phyloP scores from a whole-genome alignment of 2,329 filamentous ascomycete genomes.

The Trichoderma atrobrunneum region DNA sequence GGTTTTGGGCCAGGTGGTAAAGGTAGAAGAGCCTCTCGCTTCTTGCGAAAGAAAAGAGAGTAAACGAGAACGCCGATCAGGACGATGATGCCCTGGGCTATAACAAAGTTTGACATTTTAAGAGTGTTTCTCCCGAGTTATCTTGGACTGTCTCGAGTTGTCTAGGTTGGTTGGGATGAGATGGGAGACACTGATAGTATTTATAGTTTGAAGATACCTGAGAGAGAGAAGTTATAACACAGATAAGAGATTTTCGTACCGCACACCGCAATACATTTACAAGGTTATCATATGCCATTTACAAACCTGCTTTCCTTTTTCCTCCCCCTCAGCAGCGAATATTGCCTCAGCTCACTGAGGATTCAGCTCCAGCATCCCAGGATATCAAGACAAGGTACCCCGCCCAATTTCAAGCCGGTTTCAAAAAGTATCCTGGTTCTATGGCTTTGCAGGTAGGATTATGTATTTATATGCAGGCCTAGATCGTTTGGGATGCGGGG shows the following conservation, averaged over 20 bases:
- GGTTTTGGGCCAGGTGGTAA: slow-evolving; percentile 32
- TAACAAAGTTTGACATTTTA: background rate
- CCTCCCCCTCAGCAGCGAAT: background rate
- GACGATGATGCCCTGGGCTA: background rate
- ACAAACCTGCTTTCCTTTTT: too few species aligned
- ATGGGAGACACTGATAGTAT: background rate
- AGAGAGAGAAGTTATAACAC: too few species aligned
- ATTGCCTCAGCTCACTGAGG: background rate
- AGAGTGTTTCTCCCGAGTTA: background rate
- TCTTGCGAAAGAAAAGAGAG: background rate
- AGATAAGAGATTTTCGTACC: too few species aligned
- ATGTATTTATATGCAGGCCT: background rate
- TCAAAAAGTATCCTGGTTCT: background rate
- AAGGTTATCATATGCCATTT: too few species aligned
- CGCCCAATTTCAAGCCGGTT: background rate
- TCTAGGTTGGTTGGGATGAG: background rate
- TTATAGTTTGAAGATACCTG: background rate
- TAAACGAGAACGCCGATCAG: background rate
- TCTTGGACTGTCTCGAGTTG: background rate
- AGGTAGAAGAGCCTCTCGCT: background rate
- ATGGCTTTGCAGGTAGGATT: background rate
- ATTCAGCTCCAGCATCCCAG: background rate
- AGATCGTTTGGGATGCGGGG: background rate
- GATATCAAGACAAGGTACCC: background rate
- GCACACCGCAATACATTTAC: too few species aligned